Evolutionary conservation across 495 filamentous ascomycete species (phyloP).

Genomic region (Hypoxylon cercidicola): DNA sequence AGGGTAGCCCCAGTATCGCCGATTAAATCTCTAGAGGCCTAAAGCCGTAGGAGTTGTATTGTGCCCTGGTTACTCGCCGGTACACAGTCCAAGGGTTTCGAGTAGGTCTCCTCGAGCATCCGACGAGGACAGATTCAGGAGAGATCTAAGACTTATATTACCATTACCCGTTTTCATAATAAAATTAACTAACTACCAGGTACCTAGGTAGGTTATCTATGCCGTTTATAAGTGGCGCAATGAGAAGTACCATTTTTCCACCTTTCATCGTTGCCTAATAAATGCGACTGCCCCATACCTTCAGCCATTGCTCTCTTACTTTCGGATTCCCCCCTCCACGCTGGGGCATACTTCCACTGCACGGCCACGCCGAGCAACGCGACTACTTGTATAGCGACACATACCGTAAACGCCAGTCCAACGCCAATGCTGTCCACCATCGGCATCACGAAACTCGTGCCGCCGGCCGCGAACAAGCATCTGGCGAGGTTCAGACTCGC

Average conservation of each 20-base stretch:
- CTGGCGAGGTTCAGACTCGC: constrained; percentile 55
- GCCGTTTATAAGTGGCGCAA: no score
- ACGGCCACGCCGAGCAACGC: constrained; percentile 51
- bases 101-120: no score
- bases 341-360: constrained; percentile 54
- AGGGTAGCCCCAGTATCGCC: no score
- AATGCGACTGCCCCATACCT: constrained; percentile 15
- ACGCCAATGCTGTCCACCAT: constrained; percentile 50
- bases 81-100: no score
- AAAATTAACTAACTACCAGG: no score
- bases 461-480: constrained; percentile 53
- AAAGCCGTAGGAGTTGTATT: no score
- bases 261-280: not conserved
- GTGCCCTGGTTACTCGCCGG: no score
- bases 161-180: no score
- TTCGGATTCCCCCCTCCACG: constrained; percentile 51
- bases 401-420: constrained; percentile 55
- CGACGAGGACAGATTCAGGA: no score
- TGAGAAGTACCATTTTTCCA: not conserved
- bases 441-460: constrained; percentile 50
- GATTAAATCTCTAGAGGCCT: no score
- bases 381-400: constrained; percentile 50
- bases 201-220: no score
- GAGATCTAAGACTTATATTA: no score
- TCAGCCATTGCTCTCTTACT: constrained; percentile 29